Evolutionary conservation across 495 filamentous ascomycete genomes (phyloP).

Genomic region (Podospora appendiculata): DNA sequence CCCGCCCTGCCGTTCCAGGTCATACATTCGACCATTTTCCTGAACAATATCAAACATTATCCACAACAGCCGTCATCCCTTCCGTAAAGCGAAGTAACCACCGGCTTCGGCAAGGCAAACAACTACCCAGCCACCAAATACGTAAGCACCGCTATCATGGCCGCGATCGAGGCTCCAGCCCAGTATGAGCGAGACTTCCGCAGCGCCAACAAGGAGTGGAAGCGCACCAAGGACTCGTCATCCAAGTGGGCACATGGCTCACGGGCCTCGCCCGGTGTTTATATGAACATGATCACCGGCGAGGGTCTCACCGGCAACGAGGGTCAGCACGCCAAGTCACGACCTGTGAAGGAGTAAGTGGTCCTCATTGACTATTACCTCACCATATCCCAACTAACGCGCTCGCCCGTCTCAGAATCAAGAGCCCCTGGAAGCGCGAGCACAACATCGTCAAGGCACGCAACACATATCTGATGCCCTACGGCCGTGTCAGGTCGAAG

Average conservation of each 20-base stretch:
- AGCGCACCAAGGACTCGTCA: constrained; percentile 34
- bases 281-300: background rate
- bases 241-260: constrained; percentile 35
- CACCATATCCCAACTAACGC: background rate
- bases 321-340: constrained; percentile 22
- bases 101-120: too few relatives aligned
- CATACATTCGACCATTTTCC: too few relatives aligned
- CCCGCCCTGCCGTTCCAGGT: too few relatives aligned
- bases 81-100: background rate
- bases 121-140: background rate
- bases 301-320: constrained; percentile 11
- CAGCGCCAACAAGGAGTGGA: constrained; percentile 31
- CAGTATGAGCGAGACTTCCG: constrained; percentile 35
- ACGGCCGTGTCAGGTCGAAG: constrained; percentile 16
- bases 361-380: background rate
- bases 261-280: constrained; percentile 18
- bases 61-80: background rate
- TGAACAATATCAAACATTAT: too few relatives aligned
- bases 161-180: constrained; percentile 7
- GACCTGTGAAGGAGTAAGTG: constrained; percentile 15
- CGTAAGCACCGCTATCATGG: constrained; percentile 6
- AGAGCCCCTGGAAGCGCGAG: constrained; percentile 6
- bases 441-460: constrained; percentile 32
- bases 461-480: constrained; percentile 7
- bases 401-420: too few relatives aligned